A percentile compares a stretch with the other conserved stretches of the same genome.
Conservation (phyloP, 2,329 filamentous ascomycete genomes). For the Amesomyces nigricolor region DNA sequence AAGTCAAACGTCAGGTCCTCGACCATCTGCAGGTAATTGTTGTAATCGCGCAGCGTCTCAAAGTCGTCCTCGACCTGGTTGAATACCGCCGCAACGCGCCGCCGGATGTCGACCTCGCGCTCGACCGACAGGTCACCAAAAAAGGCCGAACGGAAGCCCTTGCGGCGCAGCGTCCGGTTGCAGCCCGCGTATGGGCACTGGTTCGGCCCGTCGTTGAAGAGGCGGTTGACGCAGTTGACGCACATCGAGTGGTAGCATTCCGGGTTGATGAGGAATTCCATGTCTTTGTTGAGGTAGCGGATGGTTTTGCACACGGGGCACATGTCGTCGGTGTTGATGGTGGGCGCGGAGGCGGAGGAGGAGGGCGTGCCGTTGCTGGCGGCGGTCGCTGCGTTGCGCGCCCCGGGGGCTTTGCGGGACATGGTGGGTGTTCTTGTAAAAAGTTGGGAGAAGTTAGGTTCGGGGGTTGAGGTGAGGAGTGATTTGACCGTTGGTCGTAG, state of each 20-base stretch:
- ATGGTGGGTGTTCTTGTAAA: no score
- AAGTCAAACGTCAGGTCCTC: constrained; percentile 88
- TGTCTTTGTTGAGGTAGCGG: constrained; percentile 88
- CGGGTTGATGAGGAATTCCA: constrained; percentile 93
- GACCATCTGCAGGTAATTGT: constrained; percentile 90
- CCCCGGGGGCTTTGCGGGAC: constrained; percentile 33
- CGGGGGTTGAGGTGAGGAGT: background rate
- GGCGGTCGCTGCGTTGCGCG: constrained; percentile 7
- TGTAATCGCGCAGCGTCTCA: constrained; percentile 73
- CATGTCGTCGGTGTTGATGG: constrained; percentile 54
- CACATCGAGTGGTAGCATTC: constrained; percentile 99
- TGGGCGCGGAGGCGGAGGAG: constrained; percentile 11
- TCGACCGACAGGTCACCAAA: constrained; percentile 86
- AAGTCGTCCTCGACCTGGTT: constrained; percentile 91
- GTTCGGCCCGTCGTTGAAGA: constrained; percentile 87
- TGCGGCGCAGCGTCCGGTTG: constrained; percentile 76
- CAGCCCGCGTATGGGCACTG: constrained; percentile 90
- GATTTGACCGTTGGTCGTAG: no score
- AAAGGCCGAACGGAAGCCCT: constrained; percentile 78
- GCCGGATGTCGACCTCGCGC: constrained; percentile 86
- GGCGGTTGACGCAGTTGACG: constrained; percentile 87
- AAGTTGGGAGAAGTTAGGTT: no score
- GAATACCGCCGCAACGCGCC: constrained; percentile 72
- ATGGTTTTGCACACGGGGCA: constrained; percentile 97
- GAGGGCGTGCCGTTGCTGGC: background rate